Evolutionary conservation across 2,329 filamentous ascomycete genomes (phyloP).

Genomic region (Coniosporium tulheliwenetii): DNA sequence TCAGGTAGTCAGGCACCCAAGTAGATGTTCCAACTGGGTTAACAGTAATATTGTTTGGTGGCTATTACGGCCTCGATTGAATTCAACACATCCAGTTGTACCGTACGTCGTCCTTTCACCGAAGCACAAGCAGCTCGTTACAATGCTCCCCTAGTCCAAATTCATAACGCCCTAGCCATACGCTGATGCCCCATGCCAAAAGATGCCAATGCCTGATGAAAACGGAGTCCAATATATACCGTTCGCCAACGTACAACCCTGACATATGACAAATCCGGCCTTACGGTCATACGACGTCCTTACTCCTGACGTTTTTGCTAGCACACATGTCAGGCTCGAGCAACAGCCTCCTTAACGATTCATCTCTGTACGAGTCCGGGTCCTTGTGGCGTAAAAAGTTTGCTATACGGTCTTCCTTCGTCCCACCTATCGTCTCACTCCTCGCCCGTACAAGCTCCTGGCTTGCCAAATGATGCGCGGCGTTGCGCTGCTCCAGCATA

Average conservation of each 20-base stretch:
- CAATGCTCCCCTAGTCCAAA: no score
- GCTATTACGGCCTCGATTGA: no score
- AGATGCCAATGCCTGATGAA: no score
- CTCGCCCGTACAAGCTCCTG: constrained; percentile 42
- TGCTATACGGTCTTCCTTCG: constrained; percentile 45
- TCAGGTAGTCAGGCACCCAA: no score
- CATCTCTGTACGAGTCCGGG: constrained; percentile 30
- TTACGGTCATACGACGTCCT: constrained; percentile 1
- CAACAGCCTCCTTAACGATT: constrained; percentile 28
- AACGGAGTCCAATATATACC: no score
- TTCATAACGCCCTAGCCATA: no score
- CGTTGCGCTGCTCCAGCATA: constrained; percentile 50
- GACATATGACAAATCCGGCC: not conserved
- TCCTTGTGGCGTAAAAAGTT: constrained; percentile 64
- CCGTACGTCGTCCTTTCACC: no score
- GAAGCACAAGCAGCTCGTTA: no score
- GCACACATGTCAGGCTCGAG: constrained; percentile 29
- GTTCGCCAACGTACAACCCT: not conserved
- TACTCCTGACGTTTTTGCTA: constrained; percentile 21
- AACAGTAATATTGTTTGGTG: no score
- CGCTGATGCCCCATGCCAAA: no score
- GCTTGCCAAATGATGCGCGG: constrained; percentile 51
- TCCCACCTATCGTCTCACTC: constrained; percentile 33
- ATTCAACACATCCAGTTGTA: no score
- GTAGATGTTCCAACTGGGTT: no score